These are phyloP conservation scores for Cynara cardunculus DNA, from an alignment of 129 eudicot genomes.

Conservation along the genomic window DNA sequence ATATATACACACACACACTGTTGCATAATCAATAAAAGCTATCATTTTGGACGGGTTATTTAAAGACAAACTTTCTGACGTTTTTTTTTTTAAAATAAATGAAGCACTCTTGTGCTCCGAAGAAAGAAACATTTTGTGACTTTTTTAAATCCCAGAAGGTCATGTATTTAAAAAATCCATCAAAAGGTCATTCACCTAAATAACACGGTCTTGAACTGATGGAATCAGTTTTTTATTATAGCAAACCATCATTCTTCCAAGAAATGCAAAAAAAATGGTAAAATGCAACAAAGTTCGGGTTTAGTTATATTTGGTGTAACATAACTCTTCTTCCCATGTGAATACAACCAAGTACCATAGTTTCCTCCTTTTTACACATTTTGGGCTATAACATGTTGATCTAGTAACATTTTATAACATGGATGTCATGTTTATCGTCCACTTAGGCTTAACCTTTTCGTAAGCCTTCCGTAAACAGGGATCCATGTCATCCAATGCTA, in stretches of 20 bases:
- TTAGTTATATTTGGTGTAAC: background rate
- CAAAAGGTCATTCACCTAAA: background rate
- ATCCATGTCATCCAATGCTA: background rate
- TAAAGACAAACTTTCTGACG: background rate
- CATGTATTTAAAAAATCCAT: background rate
- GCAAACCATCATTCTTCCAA: conserved; percentile 2
- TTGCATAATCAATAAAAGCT: background rate
- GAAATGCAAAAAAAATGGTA: background rate
- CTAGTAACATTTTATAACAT: background rate
- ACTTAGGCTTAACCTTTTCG: background rate
- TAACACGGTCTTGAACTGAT: background rate
- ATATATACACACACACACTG: background rate
- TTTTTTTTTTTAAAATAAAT: background rate
- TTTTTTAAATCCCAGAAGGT: background rate
- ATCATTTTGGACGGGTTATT: background rate
- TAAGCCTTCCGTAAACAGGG: background rate
- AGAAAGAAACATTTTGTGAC: background rate
- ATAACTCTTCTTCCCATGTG: background rate
- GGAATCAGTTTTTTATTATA: background rate
- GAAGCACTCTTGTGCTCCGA: background rate
- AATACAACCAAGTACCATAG: background rate
- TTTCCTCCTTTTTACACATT: background rate
- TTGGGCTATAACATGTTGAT: background rate
- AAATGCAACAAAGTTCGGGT: background rate
- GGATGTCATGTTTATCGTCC: background rate